Percentiles rank a stretch among this genome's conserved stretches.
Evolutionary conservation across 331 rosid genomes (phyloP).

Genomic region (Rosa hybrid): DNA sequence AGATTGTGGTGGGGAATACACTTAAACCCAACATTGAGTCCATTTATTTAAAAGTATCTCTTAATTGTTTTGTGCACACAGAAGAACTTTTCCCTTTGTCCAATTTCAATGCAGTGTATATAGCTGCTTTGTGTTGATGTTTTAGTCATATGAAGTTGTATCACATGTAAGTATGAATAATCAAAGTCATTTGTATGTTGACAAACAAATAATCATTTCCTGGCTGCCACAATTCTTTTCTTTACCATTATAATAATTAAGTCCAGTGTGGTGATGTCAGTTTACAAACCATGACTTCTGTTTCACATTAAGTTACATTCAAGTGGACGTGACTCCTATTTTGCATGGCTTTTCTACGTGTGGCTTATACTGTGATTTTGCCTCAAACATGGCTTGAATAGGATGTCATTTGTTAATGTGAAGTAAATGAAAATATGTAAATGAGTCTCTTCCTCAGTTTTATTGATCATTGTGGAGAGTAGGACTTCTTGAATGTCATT

Average conservation of each 20-base stretch:
- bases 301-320: neutral
- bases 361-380: neutral
- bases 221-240: neutral
- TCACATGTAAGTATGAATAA: neutral
- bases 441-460: neutral
- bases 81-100: neutral
- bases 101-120: neutral
- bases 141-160: neutral
- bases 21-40: neutral
- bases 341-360: neutral
- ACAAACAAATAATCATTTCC: neutral
- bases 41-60: neutral
- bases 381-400: neutral
- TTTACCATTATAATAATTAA: neutral
- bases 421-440: neutral
- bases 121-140: neutral
- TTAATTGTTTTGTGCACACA: neutral
- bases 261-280: neutral
- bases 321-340: neutral
- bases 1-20: neutral
- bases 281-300: neutral
- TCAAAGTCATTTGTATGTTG: neutral
- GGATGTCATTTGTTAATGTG: neutral
- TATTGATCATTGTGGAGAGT: neutral
- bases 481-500: neutral